Evolutionary conservation across 164 flowering plant genomes (phyloP).

Genomic region (Dillenia suffruticosa): DNA sequence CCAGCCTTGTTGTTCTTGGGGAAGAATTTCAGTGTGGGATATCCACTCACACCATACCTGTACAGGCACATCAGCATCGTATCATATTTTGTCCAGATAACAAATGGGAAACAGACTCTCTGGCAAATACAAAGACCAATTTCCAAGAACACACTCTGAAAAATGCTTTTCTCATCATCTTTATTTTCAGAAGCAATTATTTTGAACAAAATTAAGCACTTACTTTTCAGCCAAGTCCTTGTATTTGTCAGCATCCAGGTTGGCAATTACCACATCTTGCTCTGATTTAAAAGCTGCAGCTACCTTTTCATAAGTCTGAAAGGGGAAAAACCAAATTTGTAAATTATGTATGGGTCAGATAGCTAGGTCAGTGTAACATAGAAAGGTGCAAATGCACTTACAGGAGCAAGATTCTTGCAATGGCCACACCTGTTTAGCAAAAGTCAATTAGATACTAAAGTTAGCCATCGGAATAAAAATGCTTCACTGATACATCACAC

Average conservation of each 20-base stretch:
- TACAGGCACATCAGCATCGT: constrained; percentile 1
- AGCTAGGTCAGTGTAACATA: background rate
- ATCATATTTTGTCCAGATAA: too few relatives aligned
- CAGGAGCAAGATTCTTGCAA: constrained; percentile 95
- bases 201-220: background rate
- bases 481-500: background rate
- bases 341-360: background rate
- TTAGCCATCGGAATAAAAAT: background rate
- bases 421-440: constrained; percentile 81
- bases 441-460: constrained; percentile 2
- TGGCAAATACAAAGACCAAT: background rate
- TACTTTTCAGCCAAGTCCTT: constrained; percentile 69
- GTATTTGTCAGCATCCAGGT: constrained; percentile 89
- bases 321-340: background rate
- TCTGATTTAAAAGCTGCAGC: constrained; percentile 85
- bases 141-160: background rate
- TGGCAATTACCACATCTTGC: constrained; percentile 83
- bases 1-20: constrained; percentile 93
- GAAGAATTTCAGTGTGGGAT: constrained; percentile 91
- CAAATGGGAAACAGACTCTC: too few relatives aligned
- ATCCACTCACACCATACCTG: constrained; percentile 95
- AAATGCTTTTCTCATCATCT: background rate
- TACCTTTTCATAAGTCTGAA: constrained; percentile 85
- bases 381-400: constrained; percentile 30
- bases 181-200: background rate